Conservation (phyloP, 2,329 filamentous ascomycete species). For the Metarhizium robertsii region DNA sequence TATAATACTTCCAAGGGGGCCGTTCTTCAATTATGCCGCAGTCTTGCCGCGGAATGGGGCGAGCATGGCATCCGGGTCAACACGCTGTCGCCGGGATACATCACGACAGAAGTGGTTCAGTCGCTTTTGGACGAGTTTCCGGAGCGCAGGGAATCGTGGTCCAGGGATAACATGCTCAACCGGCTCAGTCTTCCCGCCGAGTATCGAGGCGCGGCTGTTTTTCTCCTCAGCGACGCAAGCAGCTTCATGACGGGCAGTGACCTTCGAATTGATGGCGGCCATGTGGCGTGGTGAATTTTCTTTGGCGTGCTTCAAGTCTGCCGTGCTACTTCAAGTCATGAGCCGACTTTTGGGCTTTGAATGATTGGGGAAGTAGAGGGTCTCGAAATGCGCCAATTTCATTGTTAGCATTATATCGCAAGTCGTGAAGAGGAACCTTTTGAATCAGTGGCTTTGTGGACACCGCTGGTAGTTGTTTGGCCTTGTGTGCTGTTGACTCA, state of each 20-base stretch:
- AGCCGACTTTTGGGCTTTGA: too few relatives aligned
- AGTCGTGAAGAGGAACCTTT: too few relatives aligned
- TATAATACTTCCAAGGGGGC: slow-evolving; percentile 61
- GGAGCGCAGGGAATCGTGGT: slow-evolving; percentile 50
- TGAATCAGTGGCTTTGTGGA: too few relatives aligned
- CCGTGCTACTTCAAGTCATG: too few relatives aligned
- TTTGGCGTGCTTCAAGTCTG: too few relatives aligned
- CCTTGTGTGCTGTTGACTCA: too few relatives aligned
- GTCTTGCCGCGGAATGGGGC: slow-evolving; percentile 56
- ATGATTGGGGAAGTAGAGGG: too few relatives aligned
- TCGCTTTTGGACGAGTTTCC: slow-evolving; percentile 61
- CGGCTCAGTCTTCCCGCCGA: slow-evolving; percentile 47
- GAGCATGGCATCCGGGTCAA: slow-evolving; percentile 56
- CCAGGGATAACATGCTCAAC: slow-evolving; percentile 64
- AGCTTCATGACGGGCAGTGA: slow-evolving; percentile 54
- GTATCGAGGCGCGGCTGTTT: slow-evolving; percentile 52
- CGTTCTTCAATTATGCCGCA: slow-evolving; percentile 52
- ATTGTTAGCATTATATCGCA: too few relatives aligned
- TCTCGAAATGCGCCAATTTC: too few relatives aligned
- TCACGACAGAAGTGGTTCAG: slow-evolving; percentile 63
- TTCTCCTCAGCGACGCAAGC: slow-evolving; percentile 52
- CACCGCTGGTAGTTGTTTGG: too few relatives aligned
- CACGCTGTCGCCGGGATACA: slow-evolving; percentile 59
- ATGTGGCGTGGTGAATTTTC: slow-evolving; percentile 14
- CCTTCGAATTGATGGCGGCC: slow-evolving; percentile 46